Evolutionary conservation across 371 early-diverging fungal genomes (phyloP), one percentile per base, ranked within the genome.

Genomic region (Mucor lusitanicus): DNA sequence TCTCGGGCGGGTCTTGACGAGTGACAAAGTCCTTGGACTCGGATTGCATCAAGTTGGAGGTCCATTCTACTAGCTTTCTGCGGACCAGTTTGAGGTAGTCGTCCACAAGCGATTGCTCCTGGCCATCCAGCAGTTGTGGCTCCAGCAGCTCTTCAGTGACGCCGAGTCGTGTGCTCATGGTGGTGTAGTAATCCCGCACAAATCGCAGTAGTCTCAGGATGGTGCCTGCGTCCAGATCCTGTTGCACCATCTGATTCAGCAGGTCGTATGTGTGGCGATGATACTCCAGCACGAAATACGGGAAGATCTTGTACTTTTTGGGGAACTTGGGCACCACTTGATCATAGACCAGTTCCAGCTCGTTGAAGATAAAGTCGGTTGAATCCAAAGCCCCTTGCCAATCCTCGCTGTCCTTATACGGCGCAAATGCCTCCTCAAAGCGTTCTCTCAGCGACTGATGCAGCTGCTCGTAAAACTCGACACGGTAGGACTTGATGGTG

Each of bases 241-340:
- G 81, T 28, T 87, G 87, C 28, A 93, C 88, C 68, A 96, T 85
- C 68, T 83, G 77, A 73, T 93, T 89, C 21, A 92, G 77, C 63
- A 89, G 78, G 19, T 88, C 88, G 68, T 95, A 93, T 2, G 98
- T 90, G 35, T 91, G 88, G 33, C 91, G 91, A 77, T 99, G 99
- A 72, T 97, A 98, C 78, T 95, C 96, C 46, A 94, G 79, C 1
- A 97, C 93, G 75, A 92, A 97, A 70, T 93, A 91, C 23, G 93
- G 92, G 73, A 96, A 95, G 33, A 97, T 92, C 64, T 92, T 93
- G 87, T 95, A 97, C 56, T 90, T 87, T 57, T 90, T 86, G 3
- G 99, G 99, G 61, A 97, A 95, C 21, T 88, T 86, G 6, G 96
- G 95, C 23, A 87, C 90, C 19, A 99, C 80, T 12, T 93, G 89